Evolutionary conservation across 148 eudicot genomes (phyloP).

Genomic region (Tetragonia tetragonoides): DNA sequence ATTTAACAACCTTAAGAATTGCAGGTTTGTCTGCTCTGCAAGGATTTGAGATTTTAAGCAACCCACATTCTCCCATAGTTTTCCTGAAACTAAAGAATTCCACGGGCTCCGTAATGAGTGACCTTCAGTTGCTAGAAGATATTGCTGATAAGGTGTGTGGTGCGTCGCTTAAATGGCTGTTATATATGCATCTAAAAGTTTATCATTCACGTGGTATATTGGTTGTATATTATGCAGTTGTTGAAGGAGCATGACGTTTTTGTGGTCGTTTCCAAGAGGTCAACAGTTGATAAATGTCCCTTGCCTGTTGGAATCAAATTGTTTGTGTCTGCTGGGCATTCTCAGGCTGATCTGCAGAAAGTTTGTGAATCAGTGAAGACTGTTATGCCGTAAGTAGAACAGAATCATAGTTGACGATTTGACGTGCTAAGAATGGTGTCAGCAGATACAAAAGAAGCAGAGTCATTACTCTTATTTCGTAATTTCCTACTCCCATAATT

Average conservation of each 20-base stretch:
- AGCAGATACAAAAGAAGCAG: not conserved
- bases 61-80: constrained; percentile 74
- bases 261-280: constrained; percentile 66
- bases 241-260: constrained; percentile 69
- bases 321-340: constrained; percentile 81
- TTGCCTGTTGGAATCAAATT: constrained; percentile 71
- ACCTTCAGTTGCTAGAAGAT: constrained; percentile 68
- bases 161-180: not conserved
- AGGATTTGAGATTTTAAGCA: constrained; percentile 74
- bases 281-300: constrained; percentile 71
- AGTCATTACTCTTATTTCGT: not conserved
- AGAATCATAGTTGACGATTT: constrained; percentile 9
- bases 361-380: constrained; percentile 61
- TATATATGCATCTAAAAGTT: not conserved
- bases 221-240: constrained; percentile 41
- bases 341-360: constrained; percentile 67
- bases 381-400: constrained; percentile 41
- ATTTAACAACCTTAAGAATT: constrained; percentile 21
- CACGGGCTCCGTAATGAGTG: constrained; percentile 55
- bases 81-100: constrained; percentile 61
- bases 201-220: not conserved
- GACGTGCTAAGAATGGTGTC: not conserved
- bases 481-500: not conserved
- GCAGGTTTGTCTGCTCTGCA: constrained; percentile 59
- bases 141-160: constrained; percentile 60